Evolutionary conservation across 2,329 filamentous ascomycete genomes (phyloP).

Genomic region (Fusarium tricinctum): DNA sequence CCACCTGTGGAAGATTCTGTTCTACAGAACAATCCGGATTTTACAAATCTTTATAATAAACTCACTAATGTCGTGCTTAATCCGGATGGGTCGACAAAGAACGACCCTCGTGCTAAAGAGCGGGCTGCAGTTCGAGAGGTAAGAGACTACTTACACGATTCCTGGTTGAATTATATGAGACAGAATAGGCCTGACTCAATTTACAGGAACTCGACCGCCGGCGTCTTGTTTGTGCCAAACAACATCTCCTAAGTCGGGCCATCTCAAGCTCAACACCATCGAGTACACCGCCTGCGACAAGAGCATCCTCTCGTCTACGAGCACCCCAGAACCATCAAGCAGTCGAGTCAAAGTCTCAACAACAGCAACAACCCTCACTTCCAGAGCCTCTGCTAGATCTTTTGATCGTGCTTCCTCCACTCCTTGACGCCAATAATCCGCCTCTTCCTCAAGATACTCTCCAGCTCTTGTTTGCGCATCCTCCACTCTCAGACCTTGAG

Average conservation of each 20-base stretch:
- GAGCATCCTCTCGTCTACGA: conserved; percentile 48
- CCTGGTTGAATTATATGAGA: not conserved
- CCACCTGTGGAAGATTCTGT: conserved; percentile 70
- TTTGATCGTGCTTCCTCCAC: conserved; percentile 67
- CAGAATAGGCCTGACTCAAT: not conserved
- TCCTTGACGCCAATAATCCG: conserved; percentile 57
- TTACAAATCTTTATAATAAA: conserved; percentile 69
- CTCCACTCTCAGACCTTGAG: conserved; percentile 64
- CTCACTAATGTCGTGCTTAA: conserved; percentile 69
- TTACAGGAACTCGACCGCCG: conserved; percentile 64
- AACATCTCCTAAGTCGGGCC: conserved; percentile 65
- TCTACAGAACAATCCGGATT: conserved; percentile 70
- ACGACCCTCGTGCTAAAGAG: conserved; percentile 64
- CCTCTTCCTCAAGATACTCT: conserved; percentile 55
- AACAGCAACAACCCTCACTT: conserved; percentile 45
- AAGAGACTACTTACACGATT: conserved; percentile 24
- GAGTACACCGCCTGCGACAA: conserved; percentile 42
- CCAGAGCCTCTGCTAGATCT: conserved; percentile 66
- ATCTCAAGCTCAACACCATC: conserved; percentile 61
- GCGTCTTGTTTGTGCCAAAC: conserved; percentile 64
- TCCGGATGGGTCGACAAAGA: conserved; percentile 69
- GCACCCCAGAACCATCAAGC: conserved; percentile 34
- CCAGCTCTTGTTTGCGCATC: conserved; percentile 62
- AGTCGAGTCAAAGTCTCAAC: conserved; percentile 43
- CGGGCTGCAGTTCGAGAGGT: conserved; percentile 66